Conservation (phyloP, 148 eudicot genomes). For the Silene uniflora region DNA sequence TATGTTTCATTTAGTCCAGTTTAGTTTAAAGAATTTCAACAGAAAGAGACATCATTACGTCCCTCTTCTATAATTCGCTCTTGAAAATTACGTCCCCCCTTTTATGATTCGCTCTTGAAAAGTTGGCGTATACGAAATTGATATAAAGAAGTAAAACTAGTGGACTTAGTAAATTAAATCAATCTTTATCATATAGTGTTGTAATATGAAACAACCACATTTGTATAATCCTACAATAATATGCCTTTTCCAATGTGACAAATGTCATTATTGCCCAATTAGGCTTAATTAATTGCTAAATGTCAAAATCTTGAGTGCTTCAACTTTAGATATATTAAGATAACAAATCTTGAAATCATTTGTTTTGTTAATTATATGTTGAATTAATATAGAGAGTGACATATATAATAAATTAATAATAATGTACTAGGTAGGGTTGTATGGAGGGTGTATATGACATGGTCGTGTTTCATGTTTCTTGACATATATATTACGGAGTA, state of each 20-base stretch:
- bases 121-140: background rate
- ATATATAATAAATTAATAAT: no score
- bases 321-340: background rate
- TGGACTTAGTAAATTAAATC: no score
- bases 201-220: background rate
- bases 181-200: background rate
- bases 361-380: slow-evolving; percentile 13
- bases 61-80: no score
- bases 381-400: background rate
- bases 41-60: no score
- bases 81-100: background rate
- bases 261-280: background rate
- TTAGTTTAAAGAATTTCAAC: no score
- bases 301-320: slow-evolving; percentile 8
- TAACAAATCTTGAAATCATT: background rate
- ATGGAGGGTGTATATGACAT: background rate
- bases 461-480: slow-evolving; percentile 9
- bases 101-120: background rate
- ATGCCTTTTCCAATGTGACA: background rate
- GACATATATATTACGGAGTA: background rate
- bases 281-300: slow-evolving; percentile 1
- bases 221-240: background rate
- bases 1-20: no score
- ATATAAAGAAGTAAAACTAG: no score
- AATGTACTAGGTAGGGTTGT: background rate